Evolutionary conservation across 2,329 filamentous ascomycete genomes (phyloP).

Genomic region (Drechslerella dactyloides): DNA sequence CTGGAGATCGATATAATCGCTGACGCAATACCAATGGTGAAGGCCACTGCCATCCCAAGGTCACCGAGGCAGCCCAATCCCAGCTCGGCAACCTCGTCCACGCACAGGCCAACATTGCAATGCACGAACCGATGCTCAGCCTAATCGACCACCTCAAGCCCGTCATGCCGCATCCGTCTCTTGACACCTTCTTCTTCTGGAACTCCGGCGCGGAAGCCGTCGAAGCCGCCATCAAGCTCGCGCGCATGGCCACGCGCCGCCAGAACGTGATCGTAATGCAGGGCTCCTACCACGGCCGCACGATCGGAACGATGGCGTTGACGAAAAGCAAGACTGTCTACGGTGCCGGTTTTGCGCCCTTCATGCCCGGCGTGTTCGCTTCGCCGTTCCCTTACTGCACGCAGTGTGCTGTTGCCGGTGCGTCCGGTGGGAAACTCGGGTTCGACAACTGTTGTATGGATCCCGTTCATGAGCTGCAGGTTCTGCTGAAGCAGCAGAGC

Average conservation of each 20-base stretch:
- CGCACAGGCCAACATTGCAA: constrained; percentile 59
- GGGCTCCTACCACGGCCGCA: constrained; percentile 58
- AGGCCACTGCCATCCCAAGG: constrained; percentile 57
- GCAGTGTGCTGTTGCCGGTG: constrained; percentile 57
- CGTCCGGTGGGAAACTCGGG: constrained; percentile 55
- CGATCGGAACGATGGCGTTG: constrained; percentile 57
- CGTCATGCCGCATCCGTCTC: constrained; percentile 57
- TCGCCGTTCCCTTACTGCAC: constrained; percentile 59
- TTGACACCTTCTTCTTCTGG: constrained; percentile 60
- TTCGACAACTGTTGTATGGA: constrained; percentile 59
- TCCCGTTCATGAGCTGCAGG: constrained; percentile 57
- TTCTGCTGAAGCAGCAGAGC: constrained; percentile 57
- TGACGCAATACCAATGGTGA: not conserved
- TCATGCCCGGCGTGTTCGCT: constrained; percentile 59
- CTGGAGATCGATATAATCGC: not conserved
- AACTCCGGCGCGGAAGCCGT: constrained; percentile 58
- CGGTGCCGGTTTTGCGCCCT: constrained; percentile 56
- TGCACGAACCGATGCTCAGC: constrained; percentile 57
- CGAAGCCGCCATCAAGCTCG: constrained; percentile 58
- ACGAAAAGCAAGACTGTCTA: constrained; percentile 57
- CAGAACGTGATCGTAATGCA: constrained; percentile 59
- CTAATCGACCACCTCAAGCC: constrained; percentile 57
- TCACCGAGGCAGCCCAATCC: constrained; percentile 57
- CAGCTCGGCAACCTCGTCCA: constrained; percentile 58
- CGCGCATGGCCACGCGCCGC: constrained; percentile 57